Conservation (phyloP, 2,329 filamentous ascomycete species). For the Alternaria ventricosa region DNA sequence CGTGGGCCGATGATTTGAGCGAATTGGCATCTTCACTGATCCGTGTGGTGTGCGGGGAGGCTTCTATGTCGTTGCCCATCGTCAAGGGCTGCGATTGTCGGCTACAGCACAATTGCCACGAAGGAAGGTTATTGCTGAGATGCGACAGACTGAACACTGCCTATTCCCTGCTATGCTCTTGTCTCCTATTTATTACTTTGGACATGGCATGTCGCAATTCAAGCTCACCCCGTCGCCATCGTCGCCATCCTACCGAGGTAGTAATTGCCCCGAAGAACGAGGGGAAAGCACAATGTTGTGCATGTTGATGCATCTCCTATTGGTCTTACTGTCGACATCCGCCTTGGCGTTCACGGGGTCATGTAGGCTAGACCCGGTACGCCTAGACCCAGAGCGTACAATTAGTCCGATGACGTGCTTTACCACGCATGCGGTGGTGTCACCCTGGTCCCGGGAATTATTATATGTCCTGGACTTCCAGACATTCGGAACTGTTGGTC, state of each 20-base stretch:
- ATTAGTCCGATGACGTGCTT: slow-evolving; percentile 13
- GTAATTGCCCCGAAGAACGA: slow-evolving; percentile 7
- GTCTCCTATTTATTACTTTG: slow-evolving; percentile 3
- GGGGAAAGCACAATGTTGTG: slow-evolving; percentile 1
- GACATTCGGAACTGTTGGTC: not conserved
- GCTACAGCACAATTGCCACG: not conserved
- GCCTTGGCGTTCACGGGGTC: not conserved
- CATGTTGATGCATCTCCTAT: slow-evolving; percentile 5
- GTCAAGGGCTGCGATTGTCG: not conserved
- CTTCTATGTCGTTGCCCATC: slow-evolving; percentile 38
- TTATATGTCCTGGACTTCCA: slow-evolving; percentile 4
- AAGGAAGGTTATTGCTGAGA: not conserved
- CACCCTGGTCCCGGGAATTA: not conserved
- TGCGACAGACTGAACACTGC: not conserved
- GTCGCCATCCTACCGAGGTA: slow-evolving; percentile 8
- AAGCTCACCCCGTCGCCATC: slow-evolving; percentile 10
- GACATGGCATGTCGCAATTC: slow-evolving; percentile 31
- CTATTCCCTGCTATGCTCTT: not conserved
- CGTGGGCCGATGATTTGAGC: slow-evolving; percentile 29
- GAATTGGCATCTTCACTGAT: slow-evolving; percentile 35
- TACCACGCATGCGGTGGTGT: not conserved
- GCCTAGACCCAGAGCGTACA: slow-evolving; percentile 11
- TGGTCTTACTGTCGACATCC: not conserved
- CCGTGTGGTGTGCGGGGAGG: slow-evolving; percentile 15
- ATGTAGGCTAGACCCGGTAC: slow-evolving; percentile 1